A percentile compares a stretch with the other conserved stretches of the same genome.
Evolutionary conservation across 2,329 filamentous ascomycete species (phyloP).

Genomic region (Periconia macrospinosa): DNA sequence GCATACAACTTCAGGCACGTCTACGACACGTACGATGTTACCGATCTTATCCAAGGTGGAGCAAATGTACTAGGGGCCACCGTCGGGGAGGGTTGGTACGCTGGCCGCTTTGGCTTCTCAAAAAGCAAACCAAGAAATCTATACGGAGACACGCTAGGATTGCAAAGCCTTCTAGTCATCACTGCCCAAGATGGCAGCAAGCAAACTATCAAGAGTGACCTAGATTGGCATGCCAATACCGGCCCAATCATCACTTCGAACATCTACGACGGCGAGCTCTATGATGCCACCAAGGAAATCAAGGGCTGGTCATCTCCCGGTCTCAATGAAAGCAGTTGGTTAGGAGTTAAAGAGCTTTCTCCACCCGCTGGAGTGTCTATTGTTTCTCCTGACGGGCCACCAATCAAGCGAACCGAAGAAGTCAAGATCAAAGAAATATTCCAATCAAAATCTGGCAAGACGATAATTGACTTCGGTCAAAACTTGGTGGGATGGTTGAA

Average conservation of each 20-base stretch:
- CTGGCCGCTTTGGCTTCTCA: constrained; percentile 42
- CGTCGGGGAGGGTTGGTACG: constrained; percentile 56
- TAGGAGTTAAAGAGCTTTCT: constrained; percentile 32
- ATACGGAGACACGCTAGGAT: constrained; percentile 46
- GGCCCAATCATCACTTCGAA: constrained; percentile 45
- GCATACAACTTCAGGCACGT: constrained; percentile 54
- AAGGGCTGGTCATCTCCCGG: constrained; percentile 16
- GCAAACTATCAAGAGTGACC: constrained; percentile 39
- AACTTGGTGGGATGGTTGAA: constrained; percentile 58
- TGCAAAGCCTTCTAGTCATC: constrained; percentile 46
- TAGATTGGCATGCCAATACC: constrained; percentile 40
- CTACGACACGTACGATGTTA: constrained; percentile 59
- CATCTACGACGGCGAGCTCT: constrained; percentile 58
- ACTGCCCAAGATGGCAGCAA: constrained; percentile 35
- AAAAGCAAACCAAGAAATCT: constrained; percentile 34
- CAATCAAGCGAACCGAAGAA: constrained; percentile 44
- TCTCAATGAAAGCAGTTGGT: constrained; percentile 30
- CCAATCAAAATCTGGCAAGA: constrained; percentile 48
- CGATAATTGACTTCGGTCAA: constrained; percentile 60
- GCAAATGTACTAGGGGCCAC: constrained; percentile 47
- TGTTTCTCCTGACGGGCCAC: constrained; percentile 48
- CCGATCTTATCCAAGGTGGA: constrained; percentile 37
- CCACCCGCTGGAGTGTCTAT: constrained; percentile 37
- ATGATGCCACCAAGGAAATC: constrained; percentile 46
- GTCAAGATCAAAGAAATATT: constrained; percentile 31